These are phyloP conservation scores for Trichoderma cornu-damae DNA, from an alignment of 2,329 filamentous ascomycete species.

Conservation along the genomic window DNA sequence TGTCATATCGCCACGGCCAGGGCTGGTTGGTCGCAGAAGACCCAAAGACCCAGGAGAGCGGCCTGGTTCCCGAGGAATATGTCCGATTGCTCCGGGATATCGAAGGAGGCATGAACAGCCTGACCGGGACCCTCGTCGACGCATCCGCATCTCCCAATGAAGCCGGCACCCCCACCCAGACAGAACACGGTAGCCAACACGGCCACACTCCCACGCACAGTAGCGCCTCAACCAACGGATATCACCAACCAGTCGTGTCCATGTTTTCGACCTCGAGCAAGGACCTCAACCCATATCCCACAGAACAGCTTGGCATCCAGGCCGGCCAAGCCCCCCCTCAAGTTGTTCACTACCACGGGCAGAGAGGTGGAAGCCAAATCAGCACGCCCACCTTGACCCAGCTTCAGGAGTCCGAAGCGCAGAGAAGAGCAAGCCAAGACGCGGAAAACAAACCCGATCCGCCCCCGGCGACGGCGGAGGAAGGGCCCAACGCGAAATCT, in stretches of 20 bases:
- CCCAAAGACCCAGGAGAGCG: slow-evolving; percentile 87
- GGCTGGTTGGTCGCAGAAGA: slow-evolving; percentile 98
- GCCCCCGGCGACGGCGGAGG: slow-evolving; percentile 34
- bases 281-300: slow-evolving; percentile 63
- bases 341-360: slow-evolving; percentile 62
- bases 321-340: slow-evolving; percentile 60
- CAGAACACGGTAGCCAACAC: slow-evolving; percentile 46
- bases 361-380: slow-evolving; percentile 61
- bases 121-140: slow-evolving; percentile 57
- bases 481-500: slow-evolving; percentile 27
- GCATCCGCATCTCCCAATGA: slow-evolving; percentile 50
- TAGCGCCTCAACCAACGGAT: slow-evolving; percentile 53
- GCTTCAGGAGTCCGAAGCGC: slow-evolving; percentile 44
- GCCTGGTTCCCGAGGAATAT: slow-evolving; percentile 93
- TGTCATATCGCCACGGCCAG: slow-evolving; percentile 92
- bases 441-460: slow-evolving; percentile 37
- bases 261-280: slow-evolving; percentile 67
- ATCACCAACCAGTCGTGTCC: slow-evolving; percentile 62
- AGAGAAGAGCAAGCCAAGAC: slow-evolving; percentile 48
- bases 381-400: slow-evolving; percentile 57
- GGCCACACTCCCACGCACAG: slow-evolving; percentile 45
- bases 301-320: slow-evolving; percentile 57
- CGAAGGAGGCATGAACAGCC: slow-evolving; percentile 76
- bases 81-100: slow-evolving; percentile 89
- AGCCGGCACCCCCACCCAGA: slow-evolving; percentile 56